Evolutionary conservation across 225 moss, liverwort and hornwort species (phyloP).

Genomic region (Lunularia cruciata): DNA sequence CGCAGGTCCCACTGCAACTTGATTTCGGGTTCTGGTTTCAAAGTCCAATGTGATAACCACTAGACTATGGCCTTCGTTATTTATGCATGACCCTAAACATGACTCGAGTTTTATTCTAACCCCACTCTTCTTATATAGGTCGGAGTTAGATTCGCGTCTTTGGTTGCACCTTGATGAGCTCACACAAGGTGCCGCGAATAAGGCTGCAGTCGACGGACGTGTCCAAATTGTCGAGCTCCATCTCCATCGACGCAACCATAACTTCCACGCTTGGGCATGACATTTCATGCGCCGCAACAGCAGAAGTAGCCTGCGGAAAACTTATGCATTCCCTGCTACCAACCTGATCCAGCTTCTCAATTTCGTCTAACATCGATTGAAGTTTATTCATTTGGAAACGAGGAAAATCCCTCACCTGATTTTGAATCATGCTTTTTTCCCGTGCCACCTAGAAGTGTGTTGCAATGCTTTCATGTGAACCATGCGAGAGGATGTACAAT

Average conservation of each 20-base stretch:
- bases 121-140: too few species aligned
- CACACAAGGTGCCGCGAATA: not conserved
- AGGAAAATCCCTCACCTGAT: too few species aligned
- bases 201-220: not conserved
- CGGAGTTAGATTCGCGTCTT: too few species aligned
- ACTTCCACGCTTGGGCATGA: not conserved
- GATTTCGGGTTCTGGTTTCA: constrained; percentile 91
- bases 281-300: not conserved
- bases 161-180: constrained; percentile 4
- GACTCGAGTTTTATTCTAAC: too few species aligned
- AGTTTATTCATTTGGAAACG: constrained; percentile 13
- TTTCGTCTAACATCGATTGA: constrained; percentile 24
- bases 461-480: too few species aligned
- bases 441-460: too few species aligned
- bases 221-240: constrained; percentile 9
- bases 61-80: constrained; percentile 81
- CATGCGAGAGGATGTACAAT: too few species aligned
- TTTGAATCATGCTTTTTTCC: too few species aligned
- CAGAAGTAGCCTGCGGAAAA: not conserved
- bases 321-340: not conserved
- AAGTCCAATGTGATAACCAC: constrained; percentile 86
- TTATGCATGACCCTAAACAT: too few species aligned
- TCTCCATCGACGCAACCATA: constrained; percentile 12
- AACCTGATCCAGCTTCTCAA: constrained; percentile 11
- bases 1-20: constrained; percentile 74